Evolutionary conservation across 192 early-diverging fungal species (phyloP).

Genomic region (Coemansia sp.): DNA sequence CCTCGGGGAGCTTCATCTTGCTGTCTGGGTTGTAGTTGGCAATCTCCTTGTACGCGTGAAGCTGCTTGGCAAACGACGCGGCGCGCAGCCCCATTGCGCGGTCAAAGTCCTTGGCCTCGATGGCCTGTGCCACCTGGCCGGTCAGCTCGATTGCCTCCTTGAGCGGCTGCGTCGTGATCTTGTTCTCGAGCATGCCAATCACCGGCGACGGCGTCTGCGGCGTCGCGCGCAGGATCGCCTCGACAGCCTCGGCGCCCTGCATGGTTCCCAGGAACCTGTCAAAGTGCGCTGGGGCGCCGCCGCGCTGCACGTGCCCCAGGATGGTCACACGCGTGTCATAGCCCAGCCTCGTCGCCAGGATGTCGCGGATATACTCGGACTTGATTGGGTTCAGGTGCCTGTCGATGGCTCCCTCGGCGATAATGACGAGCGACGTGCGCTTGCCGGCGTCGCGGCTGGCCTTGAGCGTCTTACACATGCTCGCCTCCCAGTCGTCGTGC

Average conservation of each 20-base stretch:
- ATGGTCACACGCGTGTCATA: constrained; percentile 93
- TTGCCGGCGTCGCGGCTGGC: constrained; percentile 77
- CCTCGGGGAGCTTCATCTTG: constrained; percentile 44
- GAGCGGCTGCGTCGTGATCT: constrained; percentile 77
- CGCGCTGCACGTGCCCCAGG: constrained; percentile 93
- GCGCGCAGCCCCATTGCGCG: constrained; percentile 89
- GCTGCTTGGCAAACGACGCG: constrained; percentile 72
- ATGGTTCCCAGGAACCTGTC: constrained; percentile 92
- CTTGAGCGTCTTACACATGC: constrained; percentile 79
- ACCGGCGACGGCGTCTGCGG: constrained; percentile 86
- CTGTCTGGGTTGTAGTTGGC: constrained; percentile 46
- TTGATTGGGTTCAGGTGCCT: constrained; percentile 83
- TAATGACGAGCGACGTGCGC: constrained; percentile 91
- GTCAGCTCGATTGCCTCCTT: constrained; percentile 93
- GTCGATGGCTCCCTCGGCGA: constrained; percentile 95
- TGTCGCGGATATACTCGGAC: constrained; percentile 75
- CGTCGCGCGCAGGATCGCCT: constrained; percentile 81
- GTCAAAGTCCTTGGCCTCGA: constrained; percentile 77
- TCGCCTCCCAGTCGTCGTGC: constrained; percentile 80
- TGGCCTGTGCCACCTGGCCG: constrained; percentile 79
- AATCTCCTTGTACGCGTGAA: constrained; percentile 62
- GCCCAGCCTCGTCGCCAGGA: constrained; percentile 72
- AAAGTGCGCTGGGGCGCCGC: constrained; percentile 84
- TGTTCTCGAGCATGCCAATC: constrained; percentile 90
- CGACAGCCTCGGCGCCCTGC: constrained; percentile 91